Evolutionary conservation across 1,139 yeast species (phyloP), one percentile per base, ranked within the genome.

Genomic region (Spencermartinsiella ligniputridi): DNA sequence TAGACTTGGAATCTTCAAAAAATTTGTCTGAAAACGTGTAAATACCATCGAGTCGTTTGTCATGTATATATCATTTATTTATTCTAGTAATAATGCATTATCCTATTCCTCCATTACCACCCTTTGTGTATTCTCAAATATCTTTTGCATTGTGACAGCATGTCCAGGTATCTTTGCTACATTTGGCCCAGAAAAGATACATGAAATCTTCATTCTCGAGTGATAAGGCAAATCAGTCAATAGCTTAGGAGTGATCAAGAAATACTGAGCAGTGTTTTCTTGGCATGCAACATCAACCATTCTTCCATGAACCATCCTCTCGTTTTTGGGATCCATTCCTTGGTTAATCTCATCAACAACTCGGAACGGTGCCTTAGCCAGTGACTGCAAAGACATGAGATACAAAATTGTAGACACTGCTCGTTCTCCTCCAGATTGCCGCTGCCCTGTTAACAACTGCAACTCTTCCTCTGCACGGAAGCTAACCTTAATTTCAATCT

Each of bases 301-400:
- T 52, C 87, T 78, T 52, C 79, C 77, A 60, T 92, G 97, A 2
- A 95, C 94, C 68, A 79, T 75, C 52, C 94, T 78, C 64, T 94
- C 98, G 60, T 92, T 92, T 49, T 78, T 78, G 6, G 95, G 88
- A 66, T 94, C 99, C 97, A 94, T 90, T 52, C 98, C 99, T 68
- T 94, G 99, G 63, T 94, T 94, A 52, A 94, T 94, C 69, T 94
- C 99, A 65, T 94, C 99, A 4, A 94, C 97, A 2, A 92, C 92
- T 57, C 97, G 72, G 60, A 94, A 88, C 8, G 98, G 98, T 0
- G 97, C 89, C 35, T 76, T 76, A 0, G 97, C 83, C 47, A 87
- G 72, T n/a, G 90, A 92, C 67, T 94, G 99, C 49, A 94, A 68
- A 1, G 97, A 83, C 75, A 94, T 86, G 56, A 94, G 76, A 60